Base-by-base conservation (phyloP, 1,284 basidiomycete genomes). In the Termitomyces sp. region DNA sequence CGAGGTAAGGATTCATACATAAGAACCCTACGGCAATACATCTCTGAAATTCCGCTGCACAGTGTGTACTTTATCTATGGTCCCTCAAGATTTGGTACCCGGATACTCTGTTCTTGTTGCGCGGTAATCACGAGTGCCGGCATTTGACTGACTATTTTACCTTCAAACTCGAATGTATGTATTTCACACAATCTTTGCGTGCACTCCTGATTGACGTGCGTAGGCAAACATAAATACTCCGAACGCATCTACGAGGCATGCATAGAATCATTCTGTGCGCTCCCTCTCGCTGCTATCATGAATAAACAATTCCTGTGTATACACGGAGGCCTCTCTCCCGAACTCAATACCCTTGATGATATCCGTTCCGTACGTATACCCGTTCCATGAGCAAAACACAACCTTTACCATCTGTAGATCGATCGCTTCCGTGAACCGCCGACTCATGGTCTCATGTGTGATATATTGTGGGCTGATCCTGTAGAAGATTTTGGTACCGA, bases 241-340 rank as follows among this genome's bases (percentile, higher is more conserved):
- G 92, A 94, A 62, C 81, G 83, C 21, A 81, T 95, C 52, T 95
- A 94, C 69, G 90, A 95, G 59, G 90, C 88, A 24, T 91, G 88
- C 76, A 93, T 93, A 87, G 89, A 94, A 49, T 91, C 91, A 0
- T 97, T 97, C 76, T 96, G 93, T 70, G 83, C 89, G 3, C 77
- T 97, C 2, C 94, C 94, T 1, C 80, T 97, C 1, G 93, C 93
- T 0, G 94, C 93, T 14, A 74, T 97, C 66, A 95, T 97, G 91
- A 97, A 97, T 79, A 96, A 96, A 72, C 93, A 97, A 69, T 97
- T 97, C 73, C 75, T 97, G 57, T 97, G 94, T 70, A 94, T 97
- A 55, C 93, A 97, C 62, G 93, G 93, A 50, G 94, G 93, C 38
- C 78, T 97, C 26, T 93, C 89, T 0, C 93, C 93, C 0, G 93